Evolutionary conservation across 2,329 filamentous ascomycete genomes (phyloP).

Genomic region (Fusarium virguliforme): DNA sequence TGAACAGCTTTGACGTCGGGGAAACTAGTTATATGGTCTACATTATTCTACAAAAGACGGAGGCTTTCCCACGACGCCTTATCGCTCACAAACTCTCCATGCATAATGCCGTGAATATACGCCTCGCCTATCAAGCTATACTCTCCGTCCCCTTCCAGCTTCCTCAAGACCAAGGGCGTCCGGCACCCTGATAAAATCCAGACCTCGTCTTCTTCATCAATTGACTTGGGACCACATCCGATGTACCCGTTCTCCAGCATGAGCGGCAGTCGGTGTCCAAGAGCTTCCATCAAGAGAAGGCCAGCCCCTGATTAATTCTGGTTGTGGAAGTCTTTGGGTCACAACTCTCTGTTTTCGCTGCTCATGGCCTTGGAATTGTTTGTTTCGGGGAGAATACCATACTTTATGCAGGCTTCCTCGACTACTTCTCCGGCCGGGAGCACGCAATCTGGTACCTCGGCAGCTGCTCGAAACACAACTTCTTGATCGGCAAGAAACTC

Average conservation of each 20-base stretch:
- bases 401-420: not conserved
- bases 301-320: not conserved
- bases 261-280: not conserved
- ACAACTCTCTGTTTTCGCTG: not conserved
- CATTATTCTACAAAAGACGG: not conserved
- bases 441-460: not conserved
- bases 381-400: not conserved
- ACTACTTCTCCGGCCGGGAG: not conserved
- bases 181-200: not conserved
- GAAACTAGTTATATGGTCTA: not conserved
- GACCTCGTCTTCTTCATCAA: not conserved
- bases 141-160: not conserved
- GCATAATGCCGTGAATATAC: not conserved
- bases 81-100: not conserved
- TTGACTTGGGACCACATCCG: not conserved
- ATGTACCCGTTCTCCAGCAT: not conserved
- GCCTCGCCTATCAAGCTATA: not conserved
- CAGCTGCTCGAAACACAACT: not conserved
- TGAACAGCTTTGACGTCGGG: too few relatives aligned
- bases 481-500: not conserved
- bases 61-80: not conserved
- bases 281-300: not conserved
- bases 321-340: not conserved
- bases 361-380: not conserved
- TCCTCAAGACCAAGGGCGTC: not conserved